A percentile compares a stretch with the other conserved stretches of the same genome.
Conservation (phyloP, 495 filamentous ascomycete species). For the Penicillium daleae region DNA sequence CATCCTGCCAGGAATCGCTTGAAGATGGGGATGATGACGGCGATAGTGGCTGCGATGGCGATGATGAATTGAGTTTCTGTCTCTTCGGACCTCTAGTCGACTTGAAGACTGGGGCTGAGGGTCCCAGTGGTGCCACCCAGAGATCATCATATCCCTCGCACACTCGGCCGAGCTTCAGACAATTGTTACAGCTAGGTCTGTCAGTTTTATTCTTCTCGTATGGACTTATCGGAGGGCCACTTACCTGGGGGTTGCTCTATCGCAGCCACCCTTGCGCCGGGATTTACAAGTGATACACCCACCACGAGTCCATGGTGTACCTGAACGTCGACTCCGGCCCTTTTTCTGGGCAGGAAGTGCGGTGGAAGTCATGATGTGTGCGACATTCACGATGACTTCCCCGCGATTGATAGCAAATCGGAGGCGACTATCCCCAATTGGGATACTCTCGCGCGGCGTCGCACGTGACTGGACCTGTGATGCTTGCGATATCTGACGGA, state of each 20-base stretch:
- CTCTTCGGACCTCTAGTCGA: slow-evolving; percentile 31
- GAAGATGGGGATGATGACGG: slow-evolving; percentile 28
- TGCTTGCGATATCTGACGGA: too few species aligned
- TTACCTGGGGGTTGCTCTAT: slow-evolving; percentile 50
- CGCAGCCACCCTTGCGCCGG: slow-evolving; percentile 47
- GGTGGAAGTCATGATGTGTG: slow-evolving; percentile 13
- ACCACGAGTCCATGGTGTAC: slow-evolving; percentile 47
- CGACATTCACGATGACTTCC: slow-evolving; percentile 8
- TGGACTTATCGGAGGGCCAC: neutral
- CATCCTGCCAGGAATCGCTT: slow-evolving; percentile 19
- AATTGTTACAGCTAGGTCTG: slow-evolving; percentile 42
- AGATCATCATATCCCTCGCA: slow-evolving; percentile 52
- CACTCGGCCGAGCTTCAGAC: slow-evolving; percentile 40
- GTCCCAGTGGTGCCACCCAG: slow-evolving; percentile 46
- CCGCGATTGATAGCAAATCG: slow-evolving; percentile 30
- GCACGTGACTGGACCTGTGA: slow-evolving; percentile 21
- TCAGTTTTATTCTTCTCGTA: slow-evolving; percentile 7
- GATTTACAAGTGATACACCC: slow-evolving; percentile 51
- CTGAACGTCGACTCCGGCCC: slow-evolving; percentile 36
- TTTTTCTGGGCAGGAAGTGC: slow-evolving; percentile 20
- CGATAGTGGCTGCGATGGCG: slow-evolving; percentile 19
- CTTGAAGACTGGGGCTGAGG: slow-evolving; percentile 39
- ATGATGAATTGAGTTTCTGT: slow-evolving; percentile 25
- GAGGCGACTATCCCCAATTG: slow-evolving; percentile 21
- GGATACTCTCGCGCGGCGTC: slow-evolving; percentile 17